phyloP scores from a whole-genome alignment of 768 basidiomycete species.

The Leccinellum albellum region DNA sequence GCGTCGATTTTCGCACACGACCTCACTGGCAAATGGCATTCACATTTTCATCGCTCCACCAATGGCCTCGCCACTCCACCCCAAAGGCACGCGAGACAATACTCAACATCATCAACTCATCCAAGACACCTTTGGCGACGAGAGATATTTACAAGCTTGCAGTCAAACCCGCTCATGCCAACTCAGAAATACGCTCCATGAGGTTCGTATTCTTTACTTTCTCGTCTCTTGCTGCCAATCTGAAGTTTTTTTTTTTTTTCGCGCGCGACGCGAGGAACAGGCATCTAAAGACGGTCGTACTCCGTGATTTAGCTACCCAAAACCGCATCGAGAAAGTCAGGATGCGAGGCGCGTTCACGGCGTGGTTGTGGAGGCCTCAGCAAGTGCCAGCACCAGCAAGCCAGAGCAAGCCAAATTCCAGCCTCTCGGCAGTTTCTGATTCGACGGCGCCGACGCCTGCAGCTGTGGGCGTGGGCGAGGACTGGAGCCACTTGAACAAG shows the following conservation, averaged over 20 bases:
- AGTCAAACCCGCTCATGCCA: constrained; percentile 7
- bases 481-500: constrained; percentile 56
- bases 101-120: constrained; percentile 18
- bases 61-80: constrained; percentile 23
- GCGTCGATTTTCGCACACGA: too few relatives aligned
- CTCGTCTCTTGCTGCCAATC: not conserved
- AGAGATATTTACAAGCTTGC: constrained; percentile 26
- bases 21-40: not conserved
- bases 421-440: not conserved
- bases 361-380: constrained; percentile 41
- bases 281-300: constrained; percentile 51
- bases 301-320: constrained; percentile 42
- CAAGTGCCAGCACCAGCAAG: not conserved
- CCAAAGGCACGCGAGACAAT: constrained; percentile 21
- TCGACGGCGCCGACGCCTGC: constrained; percentile 17
- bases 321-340: constrained; percentile 43
- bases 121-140: constrained; percentile 23
- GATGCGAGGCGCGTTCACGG: constrained; percentile 29
- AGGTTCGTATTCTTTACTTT: constrained; percentile 32
- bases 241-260: not conserved
- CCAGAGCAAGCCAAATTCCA: not conserved
- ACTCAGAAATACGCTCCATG: constrained; percentile 50
- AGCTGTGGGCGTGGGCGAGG: constrained; percentile 35
- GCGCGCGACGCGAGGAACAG: constrained; percentile 26
- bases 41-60: constrained; percentile 18